Evolutionary conservation across 148 eudicot genomes (phyloP).

Genomic region (Fallopia convolvulus): DNA sequence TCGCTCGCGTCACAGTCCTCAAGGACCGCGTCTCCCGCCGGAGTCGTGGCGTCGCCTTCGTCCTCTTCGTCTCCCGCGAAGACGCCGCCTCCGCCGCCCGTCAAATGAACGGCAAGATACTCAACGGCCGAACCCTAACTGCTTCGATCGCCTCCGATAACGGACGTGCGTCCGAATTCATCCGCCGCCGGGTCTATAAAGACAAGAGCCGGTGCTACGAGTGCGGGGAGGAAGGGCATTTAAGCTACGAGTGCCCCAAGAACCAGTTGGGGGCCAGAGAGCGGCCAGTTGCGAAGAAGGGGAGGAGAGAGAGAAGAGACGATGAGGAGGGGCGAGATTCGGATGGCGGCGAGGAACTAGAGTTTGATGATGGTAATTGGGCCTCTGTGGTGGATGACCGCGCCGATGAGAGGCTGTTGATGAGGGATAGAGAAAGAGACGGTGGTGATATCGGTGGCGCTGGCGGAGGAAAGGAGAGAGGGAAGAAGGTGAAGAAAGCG

Average conservation of each 20-base stretch:
- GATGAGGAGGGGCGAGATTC: constrained; percentile 29
- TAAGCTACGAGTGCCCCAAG: constrained; percentile 86
- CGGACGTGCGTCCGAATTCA: constrained; percentile 82
- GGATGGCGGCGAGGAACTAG: constrained; percentile 24
- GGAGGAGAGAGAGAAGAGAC: constrained; percentile 20
- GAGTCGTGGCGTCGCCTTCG: constrained; percentile 84
- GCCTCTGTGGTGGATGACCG: constrained; percentile 74
- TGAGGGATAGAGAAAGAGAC: constrained; percentile 25
- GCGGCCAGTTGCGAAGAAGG: constrained; percentile 45
- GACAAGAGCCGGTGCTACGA: constrained; percentile 92
- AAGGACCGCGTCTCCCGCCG: constrained; percentile 61
- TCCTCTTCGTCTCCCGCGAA: constrained; percentile 66
- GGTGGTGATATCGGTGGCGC: constrained; percentile 17
- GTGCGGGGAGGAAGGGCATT: constrained; percentile 88
- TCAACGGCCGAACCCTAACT: constrained; percentile 58
- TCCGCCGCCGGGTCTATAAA: constrained; percentile 58
- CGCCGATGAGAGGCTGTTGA: constrained; percentile 63
- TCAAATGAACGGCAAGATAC: constrained; percentile 53
- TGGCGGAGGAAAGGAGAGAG: constrained; percentile 20
- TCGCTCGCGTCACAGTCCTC: constrained; percentile 83
- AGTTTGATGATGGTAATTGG: constrained; percentile 74
- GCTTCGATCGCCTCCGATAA: constrained; percentile 83
- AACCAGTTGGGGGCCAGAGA: constrained; percentile 74
- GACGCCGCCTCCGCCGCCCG: constrained; percentile 54
- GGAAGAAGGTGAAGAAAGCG: constrained; percentile 46